Percentiles rank a stretch among this genome's conserved stretches.
These are phyloP conservation scores for Suhomyces emberorum DNA, from an alignment of 805 yeast species.

Conservation along the genomic window DNA sequence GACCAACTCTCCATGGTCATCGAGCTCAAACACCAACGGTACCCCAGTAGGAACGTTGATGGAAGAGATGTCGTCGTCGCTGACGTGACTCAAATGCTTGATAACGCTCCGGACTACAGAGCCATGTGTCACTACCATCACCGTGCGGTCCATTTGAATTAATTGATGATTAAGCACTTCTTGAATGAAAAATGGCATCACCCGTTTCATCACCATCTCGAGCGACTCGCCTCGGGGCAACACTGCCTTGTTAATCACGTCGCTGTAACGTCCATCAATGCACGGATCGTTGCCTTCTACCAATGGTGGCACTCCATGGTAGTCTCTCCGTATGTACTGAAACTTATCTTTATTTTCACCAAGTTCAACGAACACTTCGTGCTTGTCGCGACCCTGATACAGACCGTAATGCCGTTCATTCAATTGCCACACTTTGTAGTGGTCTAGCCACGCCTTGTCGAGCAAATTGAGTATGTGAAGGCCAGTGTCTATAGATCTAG, in stretches of 20 bases:
- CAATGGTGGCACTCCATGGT: conserved; percentile 36
- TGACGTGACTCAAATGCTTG: conserved; percentile 33
- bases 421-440: conserved; percentile 38
- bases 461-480: conserved; percentile 32
- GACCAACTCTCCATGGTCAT: conserved; percentile 25
- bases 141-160: conserved; percentile 24
- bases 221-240: conserved; percentile 41
- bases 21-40: conserved; percentile 41
- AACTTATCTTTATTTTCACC: conserved; percentile 32
- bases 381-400: conserved; percentile 40
- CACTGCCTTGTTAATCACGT: conserved; percentile 15
- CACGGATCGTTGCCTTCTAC: conserved; percentile 25
- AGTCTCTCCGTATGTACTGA: conserved; percentile 37
- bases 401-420: conserved; percentile 45
- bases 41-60: conserved; percentile 45
- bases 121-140: conserved; percentile 42
- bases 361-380: conserved; percentile 31
- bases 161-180: conserved; percentile 26
- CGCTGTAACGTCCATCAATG: conserved; percentile 36
- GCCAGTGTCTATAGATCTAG: conserved; percentile 41
- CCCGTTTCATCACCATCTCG: conserved; percentile 36
- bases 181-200: conserved; percentile 34
- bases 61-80: conserved; percentile 36
- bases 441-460: conserved; percentile 35
- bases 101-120: conserved; percentile 40